phyloP scores from a whole-genome alignment of 2,329 filamentous ascomycete species.

The Colletotrichum salicis region DNA sequence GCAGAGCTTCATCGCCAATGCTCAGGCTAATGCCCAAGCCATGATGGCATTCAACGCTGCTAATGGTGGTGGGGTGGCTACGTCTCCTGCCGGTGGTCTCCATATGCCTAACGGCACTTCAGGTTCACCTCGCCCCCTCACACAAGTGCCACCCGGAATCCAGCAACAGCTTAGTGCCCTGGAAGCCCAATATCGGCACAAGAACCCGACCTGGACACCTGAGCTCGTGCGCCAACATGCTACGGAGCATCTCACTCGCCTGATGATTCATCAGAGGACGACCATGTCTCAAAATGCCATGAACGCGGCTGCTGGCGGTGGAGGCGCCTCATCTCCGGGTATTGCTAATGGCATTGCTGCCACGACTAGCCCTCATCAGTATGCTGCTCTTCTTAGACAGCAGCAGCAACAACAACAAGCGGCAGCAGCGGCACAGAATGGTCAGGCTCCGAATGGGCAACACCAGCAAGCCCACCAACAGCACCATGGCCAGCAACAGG shows the following conservation, averaged over 20 bases:
- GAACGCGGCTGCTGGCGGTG: constrained; percentile 64
- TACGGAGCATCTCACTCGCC: constrained; percentile 58
- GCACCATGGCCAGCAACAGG: constrained; percentile 26
- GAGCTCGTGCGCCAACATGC: constrained; percentile 63
- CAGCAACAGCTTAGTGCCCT: constrained; percentile 61
- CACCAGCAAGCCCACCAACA: constrained; percentile 35
- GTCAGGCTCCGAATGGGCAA: constrained; percentile 38
- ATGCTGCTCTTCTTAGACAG: constrained; percentile 67
- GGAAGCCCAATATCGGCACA: constrained; percentile 62
- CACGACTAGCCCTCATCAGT: constrained; percentile 67
- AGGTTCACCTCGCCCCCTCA: constrained; percentile 56
- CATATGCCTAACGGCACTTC: constrained; percentile 58
- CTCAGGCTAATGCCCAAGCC: constrained; percentile 63
- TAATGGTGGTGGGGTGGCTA: constrained; percentile 55
- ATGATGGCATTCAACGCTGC: constrained; percentile 61
- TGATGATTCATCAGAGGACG: constrained; percentile 59
- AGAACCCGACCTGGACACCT: constrained; percentile 61
- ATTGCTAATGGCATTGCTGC: constrained; percentile 60
- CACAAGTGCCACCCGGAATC: constrained; percentile 59
- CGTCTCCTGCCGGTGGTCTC: constrained; percentile 56
- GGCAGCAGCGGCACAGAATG: constrained; percentile 43
- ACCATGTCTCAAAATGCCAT: constrained; percentile 60
- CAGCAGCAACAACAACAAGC: constrained; percentile 61
- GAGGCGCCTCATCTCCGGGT: constrained; percentile 45
- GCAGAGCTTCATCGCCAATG: constrained; percentile 63